Base-by-base conservation (phyloP, 2,329 filamentous ascomycete species). In the Colletotrichum neosansevieriae region DNA sequence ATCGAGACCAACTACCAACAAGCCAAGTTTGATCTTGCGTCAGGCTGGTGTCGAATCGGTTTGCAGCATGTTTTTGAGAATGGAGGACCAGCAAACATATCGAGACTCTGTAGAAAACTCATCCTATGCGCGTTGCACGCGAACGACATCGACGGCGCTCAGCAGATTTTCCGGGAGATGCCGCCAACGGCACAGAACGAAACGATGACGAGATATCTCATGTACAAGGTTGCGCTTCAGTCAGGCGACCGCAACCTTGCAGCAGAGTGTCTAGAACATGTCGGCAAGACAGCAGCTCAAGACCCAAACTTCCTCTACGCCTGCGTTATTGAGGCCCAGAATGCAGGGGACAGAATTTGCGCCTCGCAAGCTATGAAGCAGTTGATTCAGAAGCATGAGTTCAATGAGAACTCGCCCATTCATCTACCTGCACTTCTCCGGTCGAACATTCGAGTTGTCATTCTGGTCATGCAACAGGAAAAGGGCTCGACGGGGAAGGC, bases 261-360 rank as follows among this genome's bases (percentile, higher is more conserved):
- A n/a, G 78, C 82, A 19, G 84, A 89, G 51, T 93, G 90, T 74
- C 84, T 97, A 2, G 81, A 88, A 29, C 76, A 79, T 2, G 80
- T 97, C 29, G 85, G 84, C 63, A 82, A 82, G n/a, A 76, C 81
- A 6, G 82, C 84, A 0, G 76, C 81, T 1, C 83, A 85, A 21
- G 86, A 90, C 38, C 81, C 83, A 19, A 88, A 89, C 13, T 87
- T 94, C 49, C 82, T 98, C 1, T 94, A 94, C 71, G 92, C 93
- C 1, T 97, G 94, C 73, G 88, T 93, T 21, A 81, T 93, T 32
- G 93, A 97, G 76, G 91, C 93, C 3, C 89, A 94, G 57, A 83
- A 88, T 70, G 81, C 82, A 1, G 88, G 89, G 0, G 87, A 93
- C 69, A 89, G 86, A 58, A 70, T 81, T 0, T 88, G 91, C 70